Percentiles rank a stretch among this genome's conserved stretches.
These are phyloP conservation scores for Stylonectria norvegica DNA, from an alignment of 2,329 filamentous ascomycete species.

Conservation along the genomic window DNA sequence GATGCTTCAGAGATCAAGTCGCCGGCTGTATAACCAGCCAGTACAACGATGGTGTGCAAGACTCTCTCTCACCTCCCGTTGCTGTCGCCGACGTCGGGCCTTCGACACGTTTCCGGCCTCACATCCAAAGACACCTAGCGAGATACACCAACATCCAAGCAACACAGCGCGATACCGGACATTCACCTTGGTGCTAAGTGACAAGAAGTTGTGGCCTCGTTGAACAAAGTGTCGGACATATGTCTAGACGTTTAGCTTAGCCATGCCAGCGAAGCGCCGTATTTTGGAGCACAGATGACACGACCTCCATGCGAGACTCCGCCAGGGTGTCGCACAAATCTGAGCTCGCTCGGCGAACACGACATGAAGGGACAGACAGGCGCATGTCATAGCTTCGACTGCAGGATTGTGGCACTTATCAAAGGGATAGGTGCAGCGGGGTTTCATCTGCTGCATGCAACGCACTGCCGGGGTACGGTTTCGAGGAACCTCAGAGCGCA, in stretches of 20 bases:
- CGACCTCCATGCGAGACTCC: not conserved
- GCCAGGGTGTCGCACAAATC: conserved; percentile 6
- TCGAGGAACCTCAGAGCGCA: too few relatives aligned
- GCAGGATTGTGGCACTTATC: not conserved
- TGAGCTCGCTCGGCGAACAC: conserved; percentile 11
- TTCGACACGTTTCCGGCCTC: not conserved
- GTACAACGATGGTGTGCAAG: too few relatives aligned
- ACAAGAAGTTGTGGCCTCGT: not conserved
- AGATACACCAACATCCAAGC: not conserved
- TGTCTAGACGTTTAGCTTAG: too few relatives aligned
- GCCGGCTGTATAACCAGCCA: too few relatives aligned
- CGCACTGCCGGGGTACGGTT: too few relatives aligned
- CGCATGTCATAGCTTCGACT: conserved; percentile 3
- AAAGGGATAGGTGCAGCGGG: conserved; percentile 1
- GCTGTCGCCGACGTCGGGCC: too few relatives aligned
- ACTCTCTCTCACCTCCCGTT: too few relatives aligned
- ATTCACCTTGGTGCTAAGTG: not conserved
- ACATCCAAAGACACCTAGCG: not conserved
- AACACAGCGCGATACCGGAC: not conserved
- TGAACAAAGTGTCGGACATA: not conserved
- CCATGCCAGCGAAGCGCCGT: not conserved
- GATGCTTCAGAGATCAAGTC: too few relatives aligned
- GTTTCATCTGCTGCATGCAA: conserved; percentile 2
- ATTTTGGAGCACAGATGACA: not conserved
- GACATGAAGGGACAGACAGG: conserved; percentile 9